Conservation (phyloP, 2,329 filamentous ascomycete species). For the Lasiodiplodia theobromae region DNA sequence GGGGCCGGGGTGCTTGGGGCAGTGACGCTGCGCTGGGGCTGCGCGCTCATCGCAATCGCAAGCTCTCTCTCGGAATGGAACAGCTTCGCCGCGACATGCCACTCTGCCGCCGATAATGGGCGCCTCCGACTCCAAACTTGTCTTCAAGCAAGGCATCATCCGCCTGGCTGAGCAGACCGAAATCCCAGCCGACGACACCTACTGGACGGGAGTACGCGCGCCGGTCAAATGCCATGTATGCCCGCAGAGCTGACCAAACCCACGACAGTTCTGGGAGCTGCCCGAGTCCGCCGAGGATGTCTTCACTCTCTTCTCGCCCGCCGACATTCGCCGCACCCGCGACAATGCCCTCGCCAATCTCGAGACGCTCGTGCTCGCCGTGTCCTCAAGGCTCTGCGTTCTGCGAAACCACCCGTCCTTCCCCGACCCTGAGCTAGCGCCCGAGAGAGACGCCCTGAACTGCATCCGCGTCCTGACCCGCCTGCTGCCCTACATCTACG, state of each 20-base stretch:
- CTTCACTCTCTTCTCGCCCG: constrained; percentile 91
- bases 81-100: constrained; percentile 24
- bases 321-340: constrained; percentile 79
- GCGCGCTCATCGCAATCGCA: constrained; percentile 26
- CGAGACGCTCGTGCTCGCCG: constrained; percentile 83
- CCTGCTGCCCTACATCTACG: constrained; percentile 89
- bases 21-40: constrained; percentile 35
- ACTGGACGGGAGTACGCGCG: constrained; percentile 83
- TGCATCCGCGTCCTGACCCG: constrained; percentile 91
- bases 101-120: constrained; percentile 69
- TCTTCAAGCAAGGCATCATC: constrained; percentile 99
- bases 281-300: constrained; percentile 95
- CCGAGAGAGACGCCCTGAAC: constrained; percentile 87
- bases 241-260: constrained; percentile 21
- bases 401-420: constrained; percentile 91
- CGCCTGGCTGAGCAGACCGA: constrained; percentile 88
- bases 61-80: constrained; percentile 20
- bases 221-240: constrained; percentile 34
- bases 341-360: constrained; percentile 86
- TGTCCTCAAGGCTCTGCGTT: constrained; percentile 82
- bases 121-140: constrained; percentile 97
- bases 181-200: constrained; percentile 86
- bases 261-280: constrained; percentile 87
- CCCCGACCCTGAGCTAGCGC: constrained; percentile 83
- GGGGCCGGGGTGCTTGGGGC: constrained; percentile 25